Evolutionary conservation across 768 basidiomycete genomes (phyloP), one percentile per base, ranked within the genome.

Genomic region (Thelephora aurantiotincta): DNA sequence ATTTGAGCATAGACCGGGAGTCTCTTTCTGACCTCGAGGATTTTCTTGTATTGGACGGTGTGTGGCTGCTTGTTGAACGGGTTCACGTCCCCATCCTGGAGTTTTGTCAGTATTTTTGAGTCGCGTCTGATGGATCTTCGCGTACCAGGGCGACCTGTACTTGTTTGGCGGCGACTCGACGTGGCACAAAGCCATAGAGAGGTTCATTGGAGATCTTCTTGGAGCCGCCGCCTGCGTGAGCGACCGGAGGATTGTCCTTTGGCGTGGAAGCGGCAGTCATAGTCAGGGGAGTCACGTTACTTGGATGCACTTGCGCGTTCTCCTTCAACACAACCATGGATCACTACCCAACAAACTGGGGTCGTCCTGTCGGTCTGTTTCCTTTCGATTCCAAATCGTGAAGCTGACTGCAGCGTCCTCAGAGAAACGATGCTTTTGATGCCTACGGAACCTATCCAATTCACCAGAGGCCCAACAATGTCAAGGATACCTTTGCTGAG

Each of bases 1-100:
- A 94, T 92, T 64, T 92, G 86, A 2, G 78, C 64, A 55, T 73
- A 92, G 0, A 96, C 90, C 0, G 93, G 92, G n/a, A 96, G 68
- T 58, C 84, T 84, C 68, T 80, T 88, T 47, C 92, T 75, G 12
- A 72, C 65, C 57, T 81, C 80, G 22, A 96, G 61, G 47, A 96
- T 90, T 64, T 83, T 88, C 62, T 67, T 76, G 68, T 93, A 96
- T 51, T 80, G 75, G 5, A 73, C 58, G 0, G 86, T 76, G 60
- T 80, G 80, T 0, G 85, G 81, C 48, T 60, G 63, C 47, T 81
- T 80, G 5, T 85, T 94, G 65, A 94, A 94, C 1, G 93, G 82
- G 57, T 96, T 94, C 35, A 80, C 52, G 35, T 82, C 73, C 51
- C 82, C 73, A 55, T 82, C 77, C 87, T 89, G 57, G 9, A 54